A percentile compares a stretch with the other conserved stretches of the same genome.
Evolutionary conservation across 768 basidiomycete genomes (phyloP).

Genomic region (Lentinula edodes): DNA sequence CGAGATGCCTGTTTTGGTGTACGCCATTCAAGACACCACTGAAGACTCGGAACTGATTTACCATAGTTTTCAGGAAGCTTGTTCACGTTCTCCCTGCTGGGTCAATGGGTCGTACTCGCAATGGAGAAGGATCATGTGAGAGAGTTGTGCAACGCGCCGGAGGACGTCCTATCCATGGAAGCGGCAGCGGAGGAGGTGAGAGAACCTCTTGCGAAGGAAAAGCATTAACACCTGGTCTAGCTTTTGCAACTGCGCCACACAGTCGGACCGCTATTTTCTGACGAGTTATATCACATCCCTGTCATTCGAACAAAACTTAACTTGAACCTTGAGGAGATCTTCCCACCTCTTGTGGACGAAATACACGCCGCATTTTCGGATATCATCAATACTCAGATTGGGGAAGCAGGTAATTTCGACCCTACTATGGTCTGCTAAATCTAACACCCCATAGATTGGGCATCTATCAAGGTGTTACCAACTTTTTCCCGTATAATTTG

Average conservation of each 20-base stretch:
- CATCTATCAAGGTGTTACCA: conserved; percentile 18
- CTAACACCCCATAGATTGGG: conserved; percentile 20
- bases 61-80: conserved; percentile 7
- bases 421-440: background rate
- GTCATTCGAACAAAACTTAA: conserved; percentile 26
- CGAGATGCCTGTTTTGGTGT: background rate
- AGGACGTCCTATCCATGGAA: conserved; percentile 13
- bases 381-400: conserved; percentile 14
- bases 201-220: background rate
- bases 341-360: conserved; percentile 27
- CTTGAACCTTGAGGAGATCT: conserved; percentile 25
- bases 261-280: conserved; percentile 26
- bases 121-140: conserved; percentile 7
- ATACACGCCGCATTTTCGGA: conserved; percentile 24
- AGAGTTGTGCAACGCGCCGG: conserved; percentile 11
- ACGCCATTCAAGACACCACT: background rate
- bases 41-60: background rate
- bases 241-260: conserved; percentile 32
- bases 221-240: conserved; percentile 11
- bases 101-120: conserved; percentile 10
- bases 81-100: conserved; percentile 11
- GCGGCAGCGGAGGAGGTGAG: conserved; percentile 13
- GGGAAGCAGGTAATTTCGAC: background rate
- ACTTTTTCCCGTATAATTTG: conserved; percentile 25
- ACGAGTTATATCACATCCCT: conserved; percentile 28